Conservation (phyloP, 108 stramenopile species). For the Skeletonema marinoi region DNA sequence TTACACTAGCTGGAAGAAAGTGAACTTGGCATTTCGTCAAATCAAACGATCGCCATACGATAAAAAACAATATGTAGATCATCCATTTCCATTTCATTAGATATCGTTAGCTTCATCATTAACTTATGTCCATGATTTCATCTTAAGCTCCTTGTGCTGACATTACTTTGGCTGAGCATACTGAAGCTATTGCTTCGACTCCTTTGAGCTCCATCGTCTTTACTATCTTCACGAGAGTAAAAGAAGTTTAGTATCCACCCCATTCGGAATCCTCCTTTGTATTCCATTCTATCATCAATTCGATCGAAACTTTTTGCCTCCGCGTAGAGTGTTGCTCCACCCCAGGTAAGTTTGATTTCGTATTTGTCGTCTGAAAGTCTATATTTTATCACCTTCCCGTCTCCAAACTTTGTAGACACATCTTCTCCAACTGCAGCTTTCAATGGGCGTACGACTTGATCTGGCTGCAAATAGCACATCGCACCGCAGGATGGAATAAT, state of each 20-base stretch:
- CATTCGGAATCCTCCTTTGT: slow-evolving; percentile 80
- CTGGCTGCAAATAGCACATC: slow-evolving; percentile 87
- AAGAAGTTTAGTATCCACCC: slow-evolving; percentile 82
- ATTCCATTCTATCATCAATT: slow-evolving; percentile 72
- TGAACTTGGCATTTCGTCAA: no score
- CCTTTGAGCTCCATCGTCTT: slow-evolving; percentile 40
- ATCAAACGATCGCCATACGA: no score
- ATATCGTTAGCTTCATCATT: no score
- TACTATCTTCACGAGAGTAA: slow-evolving; percentile 52
- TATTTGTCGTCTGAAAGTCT: slow-evolving; percentile 64
- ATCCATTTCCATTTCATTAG: no score
- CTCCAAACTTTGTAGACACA: slow-evolving; percentile 84
- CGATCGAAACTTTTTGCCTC: slow-evolving; percentile 84
- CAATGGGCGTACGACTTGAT: slow-evolving; percentile 72
- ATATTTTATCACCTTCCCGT: slow-evolving; percentile 78
- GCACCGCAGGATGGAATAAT: slow-evolving; percentile 67
- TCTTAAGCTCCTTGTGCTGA: slow-evolving; percentile 34
- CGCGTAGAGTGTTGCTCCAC: slow-evolving; percentile 70
- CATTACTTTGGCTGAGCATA: slow-evolving; percentile 48
- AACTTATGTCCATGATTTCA: background rate
- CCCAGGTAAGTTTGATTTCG: slow-evolving; percentile 75
- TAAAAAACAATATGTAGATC: no score
- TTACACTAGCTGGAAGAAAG: no score
- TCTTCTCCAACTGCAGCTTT: slow-evolving; percentile 90
- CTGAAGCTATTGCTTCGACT: slow-evolving; percentile 85